phyloP scores from a whole-genome alignment of 202 grass and related monocot genomes.

The Thinopyrum obtusiflorum region DNA sequence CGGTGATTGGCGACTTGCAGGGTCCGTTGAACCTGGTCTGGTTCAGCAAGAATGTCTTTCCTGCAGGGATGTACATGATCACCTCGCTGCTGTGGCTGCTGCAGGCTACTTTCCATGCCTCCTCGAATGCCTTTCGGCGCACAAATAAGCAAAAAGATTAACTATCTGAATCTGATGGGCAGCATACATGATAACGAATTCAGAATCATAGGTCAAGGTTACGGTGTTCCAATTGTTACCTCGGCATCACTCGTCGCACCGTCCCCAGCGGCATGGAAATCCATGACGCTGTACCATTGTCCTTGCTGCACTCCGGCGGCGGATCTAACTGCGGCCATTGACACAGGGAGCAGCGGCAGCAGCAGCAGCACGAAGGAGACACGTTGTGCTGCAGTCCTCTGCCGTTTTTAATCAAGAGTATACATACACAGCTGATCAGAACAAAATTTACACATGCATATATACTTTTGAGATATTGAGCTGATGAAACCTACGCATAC shows the following conservation, averaged over 20 bases:
- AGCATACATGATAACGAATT: not conserved
- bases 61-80: slow-evolving; percentile 33
- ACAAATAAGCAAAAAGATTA: not conserved
- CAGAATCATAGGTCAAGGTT: not conserved
- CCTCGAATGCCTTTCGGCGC: slow-evolving; percentile 40
- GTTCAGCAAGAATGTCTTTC: slow-evolving; percentile 39
- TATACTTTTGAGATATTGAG: too few relatives aligned
- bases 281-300: slow-evolving; percentile 27
- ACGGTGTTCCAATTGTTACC: slow-evolving; percentile 15
- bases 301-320: not conserved
- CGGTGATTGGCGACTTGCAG: slow-evolving; percentile 29
- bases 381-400: too few relatives aligned
- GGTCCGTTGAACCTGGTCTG: slow-evolving; percentile 35
- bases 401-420: too few relatives aligned
- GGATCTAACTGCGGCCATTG: not conserved
- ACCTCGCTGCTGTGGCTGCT: not conserved
- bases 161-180: not conserved
- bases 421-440: too few relatives aligned
- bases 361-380: not conserved
- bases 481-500: too few relatives aligned
- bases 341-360: not conserved
- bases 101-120: slow-evolving; percentile 49
- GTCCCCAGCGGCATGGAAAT: slow-evolving; percentile 45
- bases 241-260: slow-evolving; percentile 46
- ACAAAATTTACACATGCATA: too few relatives aligned